A percentile compares a stretch with the other conserved stretches of the same genome.
These are phyloP conservation scores for Microascus cirrosus DNA, from an alignment of 2,329 filamentous ascomycete species.

Conservation along the genomic window DNA sequence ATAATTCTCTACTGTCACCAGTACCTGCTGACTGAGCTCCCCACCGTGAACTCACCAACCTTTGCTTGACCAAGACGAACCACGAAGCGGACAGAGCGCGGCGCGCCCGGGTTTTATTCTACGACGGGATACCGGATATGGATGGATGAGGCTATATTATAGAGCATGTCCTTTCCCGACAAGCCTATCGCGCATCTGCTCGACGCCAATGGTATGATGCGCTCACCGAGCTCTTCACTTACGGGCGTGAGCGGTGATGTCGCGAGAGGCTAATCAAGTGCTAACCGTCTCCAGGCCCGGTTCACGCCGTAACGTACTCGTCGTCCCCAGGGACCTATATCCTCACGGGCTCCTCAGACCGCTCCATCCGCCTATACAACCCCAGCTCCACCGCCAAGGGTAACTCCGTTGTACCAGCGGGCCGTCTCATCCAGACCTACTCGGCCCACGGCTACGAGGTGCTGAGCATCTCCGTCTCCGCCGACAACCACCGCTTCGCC, in stretches of 20 bases:
- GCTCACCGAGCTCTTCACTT: neutral
- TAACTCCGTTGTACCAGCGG: conserved; percentile 24
- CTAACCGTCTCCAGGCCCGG: conserved; percentile 39
- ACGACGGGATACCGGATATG: neutral
- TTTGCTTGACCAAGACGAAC: neutral
- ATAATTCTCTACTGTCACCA: neutral
- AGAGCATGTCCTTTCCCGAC: conserved; percentile 31
- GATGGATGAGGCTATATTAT: neutral
- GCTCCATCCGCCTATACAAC: conserved; percentile 79
- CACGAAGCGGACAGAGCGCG: neutral
- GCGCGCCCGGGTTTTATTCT: neutral
- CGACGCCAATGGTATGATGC: conserved; percentile 42
- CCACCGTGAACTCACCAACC: neutral
- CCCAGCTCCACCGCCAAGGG: conserved; percentile 39
- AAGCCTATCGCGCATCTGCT: conserved; percentile 42
- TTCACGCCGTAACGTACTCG: conserved; percentile 65
- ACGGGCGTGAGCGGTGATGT: neutral
- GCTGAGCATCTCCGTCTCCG: conserved; percentile 62
- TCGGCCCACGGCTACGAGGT: conserved; percentile 86
- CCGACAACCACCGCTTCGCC: conserved; percentile 74
- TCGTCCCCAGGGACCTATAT: conserved; percentile 64
- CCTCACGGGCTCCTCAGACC: conserved; percentile 78
- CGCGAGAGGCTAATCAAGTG: neutral
- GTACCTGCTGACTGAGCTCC: neutral
- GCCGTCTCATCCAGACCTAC: conserved; percentile 75